phyloP scores from a whole-genome alignment of 2,329 filamentous ascomycete genomes.

The Monosporascus sp. region DNA sequence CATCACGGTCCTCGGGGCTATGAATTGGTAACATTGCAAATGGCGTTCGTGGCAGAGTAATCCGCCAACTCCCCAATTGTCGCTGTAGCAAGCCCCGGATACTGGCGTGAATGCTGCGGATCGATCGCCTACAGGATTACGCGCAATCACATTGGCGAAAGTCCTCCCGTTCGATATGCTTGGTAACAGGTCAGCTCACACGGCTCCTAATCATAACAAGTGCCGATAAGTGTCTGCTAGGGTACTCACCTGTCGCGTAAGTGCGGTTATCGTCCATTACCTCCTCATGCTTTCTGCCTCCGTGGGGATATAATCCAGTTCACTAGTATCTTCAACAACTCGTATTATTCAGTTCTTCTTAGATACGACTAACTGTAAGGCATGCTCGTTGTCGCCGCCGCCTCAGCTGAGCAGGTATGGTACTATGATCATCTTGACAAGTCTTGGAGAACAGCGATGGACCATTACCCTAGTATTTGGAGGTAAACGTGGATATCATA shows the following conservation, averaged over 20 bases:
- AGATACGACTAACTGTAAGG: too few relatives aligned
- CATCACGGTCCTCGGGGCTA: conserved; percentile 36
- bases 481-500: too few relatives aligned
- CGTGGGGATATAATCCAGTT: too few relatives aligned
- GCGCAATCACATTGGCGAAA: conserved; percentile 42
- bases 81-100: conserved; percentile 41
- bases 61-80: conserved; percentile 26
- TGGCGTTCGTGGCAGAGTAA: conserved; percentile 32
- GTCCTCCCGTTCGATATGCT: conserved; percentile 42
- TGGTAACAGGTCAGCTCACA: not conserved
- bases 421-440: too few relatives aligned
- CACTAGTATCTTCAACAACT: too few relatives aligned
- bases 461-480: too few relatives aligned
- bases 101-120: conserved; percentile 42
- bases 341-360: too few relatives aligned
- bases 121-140: conserved; percentile 33
- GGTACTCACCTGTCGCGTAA: conserved; percentile 35
- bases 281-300: too few relatives aligned
- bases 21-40: conserved; percentile 41
- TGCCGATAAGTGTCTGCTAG: not conserved
- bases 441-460: too few relatives aligned
- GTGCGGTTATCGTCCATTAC: conserved; percentile 32
- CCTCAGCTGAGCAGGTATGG: too few relatives aligned
- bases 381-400: too few relatives aligned
- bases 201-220: not conserved